A percentile compares a stretch with the other conserved stretches of the same genome.
Conservation (phyloP, 2,329 filamentous ascomycete species). For the Aspergillus tamarii region DNA sequence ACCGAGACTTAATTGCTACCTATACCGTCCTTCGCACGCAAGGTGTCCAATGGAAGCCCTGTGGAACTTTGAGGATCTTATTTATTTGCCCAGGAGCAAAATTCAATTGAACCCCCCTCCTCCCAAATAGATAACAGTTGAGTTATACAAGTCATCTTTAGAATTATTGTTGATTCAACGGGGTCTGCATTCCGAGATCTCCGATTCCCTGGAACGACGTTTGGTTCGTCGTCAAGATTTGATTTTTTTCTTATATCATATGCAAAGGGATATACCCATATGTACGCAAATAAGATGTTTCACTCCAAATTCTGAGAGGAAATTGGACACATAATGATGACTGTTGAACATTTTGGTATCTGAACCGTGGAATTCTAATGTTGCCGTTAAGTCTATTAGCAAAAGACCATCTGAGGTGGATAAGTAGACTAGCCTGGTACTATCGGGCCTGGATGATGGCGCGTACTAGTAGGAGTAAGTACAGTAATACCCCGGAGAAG, state of each 20-base stretch:
- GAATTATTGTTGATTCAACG: neutral
- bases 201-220: slow-evolving; percentile 3
- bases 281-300: neutral
- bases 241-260: neutral
- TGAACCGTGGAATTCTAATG: neutral
- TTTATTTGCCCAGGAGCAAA: neutral
- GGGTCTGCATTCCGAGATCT: slow-evolving; percentile 12
- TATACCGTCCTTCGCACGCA: neutral
- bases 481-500: neutral
- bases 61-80: neutral
- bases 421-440: neutral
- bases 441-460: neutral
- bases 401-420: neutral
- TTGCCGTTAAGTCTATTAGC: neutral
- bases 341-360: neutral
- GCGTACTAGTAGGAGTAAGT: neutral
- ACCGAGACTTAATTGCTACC: neutral
- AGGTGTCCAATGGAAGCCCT: neutral
- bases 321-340: neutral
- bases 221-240: slow-evolving; percentile 4
- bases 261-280: neutral
- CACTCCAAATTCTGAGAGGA: neutral
- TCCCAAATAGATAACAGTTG: no score
- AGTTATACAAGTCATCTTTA: neutral
- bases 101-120: neutral